Conservation (phyloP, 495 filamentous ascomycete genomes). For the Penicillium paradoxum region DNA sequence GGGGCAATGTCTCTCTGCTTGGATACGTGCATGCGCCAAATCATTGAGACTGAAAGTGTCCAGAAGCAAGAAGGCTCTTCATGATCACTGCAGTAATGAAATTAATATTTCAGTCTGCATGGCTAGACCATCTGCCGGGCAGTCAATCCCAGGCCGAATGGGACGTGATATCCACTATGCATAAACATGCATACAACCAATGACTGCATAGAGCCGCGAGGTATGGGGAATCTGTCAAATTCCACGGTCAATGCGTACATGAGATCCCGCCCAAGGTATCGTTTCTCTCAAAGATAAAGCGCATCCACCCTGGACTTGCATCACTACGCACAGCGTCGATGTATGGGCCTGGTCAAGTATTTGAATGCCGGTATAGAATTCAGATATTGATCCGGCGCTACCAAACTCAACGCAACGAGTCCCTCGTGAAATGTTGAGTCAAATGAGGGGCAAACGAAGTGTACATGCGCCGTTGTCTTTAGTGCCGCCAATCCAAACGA, state of each 20-base stretch:
- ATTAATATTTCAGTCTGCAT: constrained; percentile 6
- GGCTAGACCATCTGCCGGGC: constrained; percentile 6
- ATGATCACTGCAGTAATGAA: not conserved
- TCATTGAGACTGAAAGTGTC: not conserved
- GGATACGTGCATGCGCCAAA: not conserved
- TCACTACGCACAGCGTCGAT: no score
- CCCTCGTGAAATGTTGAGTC: not conserved
- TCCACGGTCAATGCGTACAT: not conserved
- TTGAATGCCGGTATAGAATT: not conserved
- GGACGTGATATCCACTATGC: constrained; percentile 5
- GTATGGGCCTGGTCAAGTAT: not conserved
- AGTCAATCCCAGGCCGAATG: constrained; percentile 1
- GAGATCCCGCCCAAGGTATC: not conserved
- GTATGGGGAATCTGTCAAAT: constrained; percentile 8
- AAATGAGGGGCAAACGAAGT: constrained; percentile 10
- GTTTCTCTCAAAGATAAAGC: not conserved
- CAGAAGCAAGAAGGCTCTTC: constrained; percentile 9
- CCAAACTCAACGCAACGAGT: not conserved
- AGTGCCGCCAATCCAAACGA: constrained; percentile 16
- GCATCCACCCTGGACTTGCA: no score
- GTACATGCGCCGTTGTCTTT: constrained; percentile 13
- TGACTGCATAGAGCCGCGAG: constrained; percentile 12
- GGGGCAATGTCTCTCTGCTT: constrained; percentile 9
- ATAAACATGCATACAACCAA: constrained; percentile 3
- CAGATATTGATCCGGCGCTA: not conserved